Percentiles rank a stretch among this genome's conserved stretches.
Evolutionary conservation across 2,329 filamentous ascomycete genomes (phyloP).

Genomic region (Alternaria consortialis): DNA sequence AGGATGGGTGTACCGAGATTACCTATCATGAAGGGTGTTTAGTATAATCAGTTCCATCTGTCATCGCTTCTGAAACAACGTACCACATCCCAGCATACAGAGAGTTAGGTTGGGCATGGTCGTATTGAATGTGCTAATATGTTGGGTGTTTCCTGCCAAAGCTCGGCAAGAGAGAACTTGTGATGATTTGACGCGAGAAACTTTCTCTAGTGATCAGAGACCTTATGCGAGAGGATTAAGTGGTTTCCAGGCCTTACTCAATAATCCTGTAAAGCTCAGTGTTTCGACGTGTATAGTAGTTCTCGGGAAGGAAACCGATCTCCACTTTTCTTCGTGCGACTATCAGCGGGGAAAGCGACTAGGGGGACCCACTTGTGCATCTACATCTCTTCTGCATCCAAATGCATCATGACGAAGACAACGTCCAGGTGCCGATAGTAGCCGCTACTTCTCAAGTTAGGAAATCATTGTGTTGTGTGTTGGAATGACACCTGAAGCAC

Average conservation of each 20-base stretch:
- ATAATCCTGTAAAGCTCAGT: too few species aligned
- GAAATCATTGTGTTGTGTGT: not conserved
- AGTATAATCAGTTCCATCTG: not conserved
- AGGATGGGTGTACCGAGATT: constrained; percentile 4
- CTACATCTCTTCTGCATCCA: constrained; percentile 1
- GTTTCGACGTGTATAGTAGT: not conserved
- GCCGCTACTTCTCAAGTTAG: not conserved
- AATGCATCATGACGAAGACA: not conserved
- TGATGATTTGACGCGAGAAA: too few species aligned
- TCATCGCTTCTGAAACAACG: not conserved
- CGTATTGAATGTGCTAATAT: not conserved
- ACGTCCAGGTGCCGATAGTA: not conserved
- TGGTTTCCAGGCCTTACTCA: too few species aligned
- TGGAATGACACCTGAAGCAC: not conserved
- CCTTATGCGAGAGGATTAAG: not conserved
- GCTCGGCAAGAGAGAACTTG: too few species aligned
- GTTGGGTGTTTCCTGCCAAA: not conserved
- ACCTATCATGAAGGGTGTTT: not conserved
- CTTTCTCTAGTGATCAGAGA: not conserved
- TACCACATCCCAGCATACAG: constrained; percentile 45
- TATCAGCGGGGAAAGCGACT: constrained; percentile 7
- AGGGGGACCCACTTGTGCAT: constrained; percentile 9
- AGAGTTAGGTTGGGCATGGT: constrained; percentile 27
- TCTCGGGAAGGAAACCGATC: constrained; percentile 12
- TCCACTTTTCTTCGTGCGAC: not conserved